Evolutionary conservation across 805 yeast genomes (phyloP).

Genomic region (Candida tammaniensis): DNA sequence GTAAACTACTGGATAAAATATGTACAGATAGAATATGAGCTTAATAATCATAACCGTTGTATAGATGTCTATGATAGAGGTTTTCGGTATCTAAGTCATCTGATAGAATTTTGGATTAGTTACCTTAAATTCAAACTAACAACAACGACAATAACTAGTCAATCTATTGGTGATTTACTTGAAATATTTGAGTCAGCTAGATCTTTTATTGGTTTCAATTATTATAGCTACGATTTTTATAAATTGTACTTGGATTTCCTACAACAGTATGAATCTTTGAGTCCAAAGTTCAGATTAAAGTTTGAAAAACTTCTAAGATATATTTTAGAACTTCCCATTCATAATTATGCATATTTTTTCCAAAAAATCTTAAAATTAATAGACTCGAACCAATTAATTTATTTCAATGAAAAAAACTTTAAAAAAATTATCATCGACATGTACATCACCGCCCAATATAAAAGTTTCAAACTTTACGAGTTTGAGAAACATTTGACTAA

Average conservation of each 20-base stretch:
- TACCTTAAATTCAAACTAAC: constrained; percentile 43
- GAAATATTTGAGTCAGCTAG: constrained; percentile 47
- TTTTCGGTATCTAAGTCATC: constrained; percentile 38
- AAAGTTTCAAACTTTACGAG: constrained; percentile 45
- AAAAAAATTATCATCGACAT: constrained; percentile 50
- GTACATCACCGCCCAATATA: constrained; percentile 54
- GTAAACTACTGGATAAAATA: constrained; percentile 59
- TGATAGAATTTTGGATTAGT: constrained; percentile 49
- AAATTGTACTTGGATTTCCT: constrained; percentile 46
- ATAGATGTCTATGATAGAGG: constrained; percentile 36
- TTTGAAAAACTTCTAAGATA: constrained; percentile 45
- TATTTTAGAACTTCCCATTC: constrained; percentile 53
- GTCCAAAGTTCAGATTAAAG: constrained; percentile 22
- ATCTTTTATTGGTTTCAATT: constrained; percentile 49
- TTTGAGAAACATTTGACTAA: constrained; percentile 46
- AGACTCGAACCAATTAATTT: constrained; percentile 12
- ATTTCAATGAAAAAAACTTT: constrained; percentile 28
- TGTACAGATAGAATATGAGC: constrained; percentile 45
- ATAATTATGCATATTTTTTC: constrained; percentile 50
- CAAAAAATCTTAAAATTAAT: constrained; percentile 29
- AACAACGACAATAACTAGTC: constrained; percentile 18
- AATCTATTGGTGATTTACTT: constrained; percentile 28
- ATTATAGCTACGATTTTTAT: constrained; percentile 50
- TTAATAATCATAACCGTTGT: constrained; percentile 41
- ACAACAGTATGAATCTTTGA: constrained; percentile 25